These are phyloP conservation scores for Fusarium poae DNA, from an alignment of 2,329 filamentous ascomycete genomes.

Conservation along the genomic window DNA sequence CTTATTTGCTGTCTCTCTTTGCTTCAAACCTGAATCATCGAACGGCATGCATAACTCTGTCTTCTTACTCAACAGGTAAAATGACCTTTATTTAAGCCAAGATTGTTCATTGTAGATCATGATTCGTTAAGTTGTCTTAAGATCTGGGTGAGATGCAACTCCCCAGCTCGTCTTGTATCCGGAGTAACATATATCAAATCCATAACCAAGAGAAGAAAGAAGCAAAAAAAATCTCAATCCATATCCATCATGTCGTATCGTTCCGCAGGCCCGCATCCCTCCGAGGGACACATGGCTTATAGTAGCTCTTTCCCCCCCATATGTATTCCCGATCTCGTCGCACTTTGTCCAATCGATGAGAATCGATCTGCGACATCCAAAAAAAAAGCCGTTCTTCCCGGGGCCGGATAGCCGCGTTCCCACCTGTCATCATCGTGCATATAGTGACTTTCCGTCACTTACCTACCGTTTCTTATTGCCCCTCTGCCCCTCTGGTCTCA, in stretches of 20 bases:
- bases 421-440: constrained; percentile 46
- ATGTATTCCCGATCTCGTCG: constrained; percentile 18
- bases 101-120: constrained; percentile 42
- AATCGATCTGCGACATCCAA: constrained; percentile 36
- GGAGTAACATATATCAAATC: constrained; percentile 16
- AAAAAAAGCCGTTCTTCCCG: constrained; percentile 46
- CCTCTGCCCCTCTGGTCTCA: constrained; percentile 13
- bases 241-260: constrained; percentile 19
- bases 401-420: constrained; percentile 33
- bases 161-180: constrained; percentile 17
- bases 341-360: constrained; percentile 38
- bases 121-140: constrained; percentile 45
- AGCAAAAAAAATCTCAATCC: not conserved
- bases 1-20: not conserved
- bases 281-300: constrained; percentile 17
- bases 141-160: constrained; percentile 20
- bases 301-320: constrained; percentile 13
- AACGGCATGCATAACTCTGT: too few species aligned
- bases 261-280: constrained; percentile 12
- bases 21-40: not conserved
- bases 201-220: constrained; percentile 7
- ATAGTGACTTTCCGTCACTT: constrained; percentile 15
- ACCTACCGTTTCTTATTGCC: constrained; percentile 19
- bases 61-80: not conserved
- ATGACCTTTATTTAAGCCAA: not conserved